phyloP scores from a whole-genome alignment of 495 filamentous ascomycete genomes.

The Penicillium silybi region DNA sequence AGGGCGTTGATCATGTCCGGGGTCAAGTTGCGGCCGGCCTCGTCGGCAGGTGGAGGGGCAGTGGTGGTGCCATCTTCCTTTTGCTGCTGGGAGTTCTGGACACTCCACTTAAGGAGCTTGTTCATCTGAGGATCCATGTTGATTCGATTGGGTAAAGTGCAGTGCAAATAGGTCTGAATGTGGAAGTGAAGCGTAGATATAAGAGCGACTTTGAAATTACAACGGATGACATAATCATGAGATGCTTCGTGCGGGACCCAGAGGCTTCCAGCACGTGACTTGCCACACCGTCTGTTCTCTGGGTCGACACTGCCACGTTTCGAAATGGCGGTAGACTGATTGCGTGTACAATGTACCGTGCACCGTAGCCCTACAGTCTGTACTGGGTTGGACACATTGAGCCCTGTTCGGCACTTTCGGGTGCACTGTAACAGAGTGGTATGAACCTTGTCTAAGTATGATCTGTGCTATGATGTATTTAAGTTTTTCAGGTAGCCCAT shows the following conservation, averaged over 20 bases:
- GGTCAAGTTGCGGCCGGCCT: constrained; percentile 48
- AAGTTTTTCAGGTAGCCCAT: constrained; percentile 4
- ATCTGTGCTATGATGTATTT: neutral
- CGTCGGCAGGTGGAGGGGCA: constrained; percentile 37
- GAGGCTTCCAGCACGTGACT: constrained; percentile 19
- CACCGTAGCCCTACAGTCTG: too few species aligned
- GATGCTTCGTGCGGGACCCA: constrained; percentile 21
- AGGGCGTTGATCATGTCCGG: constrained; percentile 65
- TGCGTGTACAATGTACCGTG: constrained; percentile 1
- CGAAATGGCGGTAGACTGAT: constrained; percentile 13
- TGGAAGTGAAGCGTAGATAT: neutral
- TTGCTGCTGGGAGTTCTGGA: constrained; percentile 65
- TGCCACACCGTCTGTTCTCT: constrained; percentile 12
- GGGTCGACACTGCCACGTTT: neutral
- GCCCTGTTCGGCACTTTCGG: too few species aligned
- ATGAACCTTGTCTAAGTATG: neutral
- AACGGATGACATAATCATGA: constrained; percentile 13
- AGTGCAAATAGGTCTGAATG: neutral
- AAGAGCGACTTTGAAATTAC: neutral
- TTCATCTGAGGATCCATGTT: constrained; percentile 60
- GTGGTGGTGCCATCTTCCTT: constrained; percentile 28
- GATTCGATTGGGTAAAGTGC: neutral
- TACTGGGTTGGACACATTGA: neutral
- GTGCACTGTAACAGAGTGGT: neutral
- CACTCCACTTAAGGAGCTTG: constrained; percentile 88